phyloP scores from a whole-genome alignment of 176 grass and related monocot genomes.

The Musa schizocarpa region DNA sequence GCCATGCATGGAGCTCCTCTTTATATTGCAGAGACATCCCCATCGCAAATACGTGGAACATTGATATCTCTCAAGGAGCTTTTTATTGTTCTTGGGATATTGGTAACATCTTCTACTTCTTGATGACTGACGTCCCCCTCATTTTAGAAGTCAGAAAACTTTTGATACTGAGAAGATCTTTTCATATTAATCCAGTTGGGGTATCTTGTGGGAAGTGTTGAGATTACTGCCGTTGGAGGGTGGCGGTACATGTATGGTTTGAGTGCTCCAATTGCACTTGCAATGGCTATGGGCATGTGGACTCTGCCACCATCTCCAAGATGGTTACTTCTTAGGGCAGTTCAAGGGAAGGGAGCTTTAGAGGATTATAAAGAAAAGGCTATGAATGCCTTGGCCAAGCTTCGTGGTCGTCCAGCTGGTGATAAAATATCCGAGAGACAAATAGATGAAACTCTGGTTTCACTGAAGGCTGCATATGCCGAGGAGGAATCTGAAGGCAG shows the following conservation, averaged over 20 bases:
- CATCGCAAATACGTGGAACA: conserved; percentile 88
- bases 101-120: conserved; percentile 32
- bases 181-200: conserved; percentile 51
- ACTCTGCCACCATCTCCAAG: conserved; percentile 66
- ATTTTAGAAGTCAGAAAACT: conserved; percentile 1
- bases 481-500: conserved; percentile 62
- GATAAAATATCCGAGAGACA: conserved; percentile 53
- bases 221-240: conserved; percentile 66
- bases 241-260: conserved; percentile 96
- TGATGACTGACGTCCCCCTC: neutral
- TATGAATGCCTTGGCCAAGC: conserved; percentile 43
- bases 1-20: conserved; percentile 94
- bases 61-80: conserved; percentile 95
- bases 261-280: conserved; percentile 55
- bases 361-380: conserved; percentile 80
- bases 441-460: conserved; percentile 58
- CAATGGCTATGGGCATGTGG: conserved; percentile 86
- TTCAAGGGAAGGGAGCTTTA: conserved; percentile 60
- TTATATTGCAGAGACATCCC: conserved; percentile 91
- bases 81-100: conserved; percentile 92
- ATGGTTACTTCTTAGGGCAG: conserved; percentile 84
- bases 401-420: conserved; percentile 46
- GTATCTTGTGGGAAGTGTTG: conserved; percentile 67
- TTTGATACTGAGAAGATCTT: neutral
- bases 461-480: conserved; percentile 67